Conservation (phyloP, 371 early-diverging fungal species). For the Mortierella sp. region DNA sequence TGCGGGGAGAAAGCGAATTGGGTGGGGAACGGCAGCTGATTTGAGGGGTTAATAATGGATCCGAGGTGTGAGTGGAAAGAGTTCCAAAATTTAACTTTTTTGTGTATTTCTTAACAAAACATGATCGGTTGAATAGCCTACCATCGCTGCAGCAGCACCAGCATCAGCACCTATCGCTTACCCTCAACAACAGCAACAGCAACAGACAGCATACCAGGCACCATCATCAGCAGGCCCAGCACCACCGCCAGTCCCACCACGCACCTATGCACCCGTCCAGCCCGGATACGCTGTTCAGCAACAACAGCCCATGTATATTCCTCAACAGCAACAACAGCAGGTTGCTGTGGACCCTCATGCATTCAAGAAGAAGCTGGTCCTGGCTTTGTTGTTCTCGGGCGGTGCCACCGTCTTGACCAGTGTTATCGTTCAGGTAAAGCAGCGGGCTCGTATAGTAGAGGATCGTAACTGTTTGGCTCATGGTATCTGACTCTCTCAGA, state of each 20-base stretch:
- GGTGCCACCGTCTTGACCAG: conserved; percentile 42
- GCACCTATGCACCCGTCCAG: conserved; percentile 42
- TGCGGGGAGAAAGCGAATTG: not conserved
- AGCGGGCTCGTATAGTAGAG: not conserved
- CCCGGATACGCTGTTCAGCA: conserved; percentile 21
- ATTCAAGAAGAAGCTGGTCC: conserved; percentile 51
- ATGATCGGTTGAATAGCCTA: not conserved
- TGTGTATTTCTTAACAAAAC: not conserved
- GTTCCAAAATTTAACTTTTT: not conserved
- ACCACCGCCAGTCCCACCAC: conserved; percentile 59
- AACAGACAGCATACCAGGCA: conserved; percentile 5
- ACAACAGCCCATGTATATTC: conserved; percentile 29
- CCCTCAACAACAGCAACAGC: conserved; percentile 6
- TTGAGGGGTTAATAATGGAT: conserved; percentile 2
- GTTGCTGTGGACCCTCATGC: conserved; percentile 39
- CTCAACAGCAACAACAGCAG: conserved; percentile 28
- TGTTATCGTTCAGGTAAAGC: conserved; percentile 52
- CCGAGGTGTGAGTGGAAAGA: not conserved
- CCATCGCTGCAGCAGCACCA: not conserved
- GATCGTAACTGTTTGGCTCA: not conserved
- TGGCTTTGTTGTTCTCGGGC: conserved; percentile 57
- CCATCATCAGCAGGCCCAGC: conserved; percentile 14
- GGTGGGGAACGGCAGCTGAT: not conserved
- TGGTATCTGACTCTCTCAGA: not conserved
- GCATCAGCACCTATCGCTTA: conserved; percentile 10